phyloP scores from a whole-genome alignment of 148 eudicot genomes.

The Rhododendron kiyosumense region DNA sequence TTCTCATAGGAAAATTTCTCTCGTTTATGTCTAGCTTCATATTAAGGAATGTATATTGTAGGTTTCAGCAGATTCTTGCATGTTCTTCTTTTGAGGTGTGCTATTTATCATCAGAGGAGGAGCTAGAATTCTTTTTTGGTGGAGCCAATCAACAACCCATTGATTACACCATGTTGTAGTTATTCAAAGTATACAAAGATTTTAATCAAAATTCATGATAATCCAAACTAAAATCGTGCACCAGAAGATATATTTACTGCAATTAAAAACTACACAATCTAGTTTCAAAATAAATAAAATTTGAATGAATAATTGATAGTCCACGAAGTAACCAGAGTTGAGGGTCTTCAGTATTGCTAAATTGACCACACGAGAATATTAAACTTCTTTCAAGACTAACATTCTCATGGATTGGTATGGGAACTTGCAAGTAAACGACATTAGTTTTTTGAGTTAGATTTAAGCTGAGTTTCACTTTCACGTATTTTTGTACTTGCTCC shows the following conservation, averaged over 20 bases:
- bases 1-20: background rate
- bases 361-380: background rate
- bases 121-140: background rate
- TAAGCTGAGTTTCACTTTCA: background rate
- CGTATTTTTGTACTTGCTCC: background rate
- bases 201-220: background rate
- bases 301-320: background rate
- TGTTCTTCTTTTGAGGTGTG: background rate
- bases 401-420: background rate
- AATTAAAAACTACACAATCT: background rate
- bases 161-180: background rate
- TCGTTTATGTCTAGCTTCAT: background rate
- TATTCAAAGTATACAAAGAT: background rate
- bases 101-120: background rate
- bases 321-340: background rate
- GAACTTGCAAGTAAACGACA: background rate
- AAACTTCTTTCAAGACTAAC: too few species aligned
- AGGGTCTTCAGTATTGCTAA: background rate
- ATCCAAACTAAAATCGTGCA: background rate
- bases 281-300: background rate
- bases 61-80: conserved; percentile 1
- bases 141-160: background rate
- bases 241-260: background rate
- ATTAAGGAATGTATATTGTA: background rate
- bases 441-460: background rate